These are phyloP conservation scores for Rosa multiflora DNA, from an alignment of 306 rosid genomes.

Conservation along the genomic window DNA sequence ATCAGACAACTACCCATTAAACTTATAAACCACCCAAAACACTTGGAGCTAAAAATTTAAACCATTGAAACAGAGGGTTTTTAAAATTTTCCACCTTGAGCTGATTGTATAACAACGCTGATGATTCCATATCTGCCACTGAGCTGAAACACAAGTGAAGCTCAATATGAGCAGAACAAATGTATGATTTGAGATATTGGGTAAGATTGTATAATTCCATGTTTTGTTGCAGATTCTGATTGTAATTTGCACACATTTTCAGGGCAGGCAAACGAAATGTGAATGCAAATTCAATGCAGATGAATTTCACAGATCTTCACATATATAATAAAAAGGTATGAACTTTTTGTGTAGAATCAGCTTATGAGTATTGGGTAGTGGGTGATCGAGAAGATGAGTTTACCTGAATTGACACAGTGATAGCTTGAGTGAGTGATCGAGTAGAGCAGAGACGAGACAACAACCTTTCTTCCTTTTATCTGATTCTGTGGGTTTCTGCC, in stretches of 20 bases:
- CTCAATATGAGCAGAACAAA: not conserved
- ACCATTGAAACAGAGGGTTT: not conserved
- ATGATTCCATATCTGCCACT: slow-evolving; percentile 39
- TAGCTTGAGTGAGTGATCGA: not conserved
- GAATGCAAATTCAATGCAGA: too few species aligned
- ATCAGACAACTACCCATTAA: not conserved
- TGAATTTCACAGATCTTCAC: not conserved
- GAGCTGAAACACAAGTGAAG: not conserved
- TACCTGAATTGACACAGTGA: too few species aligned
- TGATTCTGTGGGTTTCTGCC: not conserved
- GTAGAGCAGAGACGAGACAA: not conserved
- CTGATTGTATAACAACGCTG: slow-evolving; percentile 38
- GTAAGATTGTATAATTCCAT: not conserved
- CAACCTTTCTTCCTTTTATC: not conserved
- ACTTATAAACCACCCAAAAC: slow-evolving; percentile 12
- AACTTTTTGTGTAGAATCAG: too few species aligned
- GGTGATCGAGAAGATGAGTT: too few species aligned
- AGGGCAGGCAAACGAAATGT: not conserved
- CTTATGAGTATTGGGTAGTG: too few species aligned
- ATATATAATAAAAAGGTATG: too few species aligned
- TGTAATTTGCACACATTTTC: too few species aligned
- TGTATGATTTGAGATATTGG: not conserved
- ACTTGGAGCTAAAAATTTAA: not conserved
- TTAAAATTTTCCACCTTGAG: slow-evolving; percentile 33
- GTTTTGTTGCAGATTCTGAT: not conserved